Evolutionary conservation across 306 rosid genomes (phyloP), one percentile per base, ranked within the genome.

Genomic region (Canavalia ensiformis): DNA sequence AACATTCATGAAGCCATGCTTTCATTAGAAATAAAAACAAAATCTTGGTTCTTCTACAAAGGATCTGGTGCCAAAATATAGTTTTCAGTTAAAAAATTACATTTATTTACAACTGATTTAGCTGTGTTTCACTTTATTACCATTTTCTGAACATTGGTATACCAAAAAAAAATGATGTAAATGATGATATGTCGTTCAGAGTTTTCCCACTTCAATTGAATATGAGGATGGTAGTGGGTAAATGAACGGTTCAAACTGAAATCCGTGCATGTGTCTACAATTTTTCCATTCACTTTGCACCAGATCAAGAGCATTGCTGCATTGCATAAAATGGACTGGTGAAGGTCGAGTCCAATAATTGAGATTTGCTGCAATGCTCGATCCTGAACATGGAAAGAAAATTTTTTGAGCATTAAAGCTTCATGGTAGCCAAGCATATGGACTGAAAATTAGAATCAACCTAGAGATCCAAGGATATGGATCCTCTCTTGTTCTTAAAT

Each of bases 1-100:
- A 39, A 34, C 30, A 58, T n/a, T 57, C 83, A 47, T 70, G 44
- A 70, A 47, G 10, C 50, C 77, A 8, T 57, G 71, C n/a, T n/a
- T 69, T 62, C 72, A 58, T 44, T 65, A 50, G 2, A 76, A 39
- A 35, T n/a, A 49, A 41, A 12, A 9, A n/a, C 7, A 3, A 73
- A 56, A 39, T 25, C 5, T 18, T 8, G n/a, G 42, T 41, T 56
- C 39, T 74, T 6, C n/a, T n/a, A 25, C 8, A 52, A 54, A 54
- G 65, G 50, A 72, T 54, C 64, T 52, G 65, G 33, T 12, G 8
- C 7, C 60, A 50, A 71, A 71, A 34, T 34, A 47, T 10, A 28
- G 39, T 2, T 68, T 46, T 44, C 42, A 11, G 29, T 47, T 47
- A 33, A 50, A 6, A 65, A 33, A 12, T 4, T 29, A 4, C 4